Conservation (phyloP, 1,139 yeast species). For the Scheffersomyces segobiensis region DNA sequence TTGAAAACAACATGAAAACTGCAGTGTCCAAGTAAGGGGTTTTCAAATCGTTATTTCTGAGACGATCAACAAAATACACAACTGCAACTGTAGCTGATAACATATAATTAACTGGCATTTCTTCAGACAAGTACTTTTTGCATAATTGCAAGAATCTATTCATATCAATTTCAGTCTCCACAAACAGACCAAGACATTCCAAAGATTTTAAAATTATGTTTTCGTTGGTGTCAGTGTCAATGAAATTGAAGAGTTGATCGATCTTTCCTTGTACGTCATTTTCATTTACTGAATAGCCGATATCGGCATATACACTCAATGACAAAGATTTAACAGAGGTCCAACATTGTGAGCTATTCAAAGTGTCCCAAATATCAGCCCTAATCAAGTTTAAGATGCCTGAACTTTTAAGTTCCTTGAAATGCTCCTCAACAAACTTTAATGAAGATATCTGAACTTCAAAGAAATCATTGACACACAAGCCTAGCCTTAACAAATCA, state of each 20-base stretch:
- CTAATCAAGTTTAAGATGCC: background rate
- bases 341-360: slow-evolving; percentile 31
- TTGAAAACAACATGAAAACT: slow-evolving; percentile 5
- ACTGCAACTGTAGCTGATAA: slow-evolving; percentile 49
- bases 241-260: slow-evolving; percentile 28
- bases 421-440: slow-evolving; percentile 19
- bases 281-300: background rate
- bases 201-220: slow-evolving; percentile 9
- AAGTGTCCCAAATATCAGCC: slow-evolving; percentile 22
- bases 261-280: slow-evolving; percentile 5
- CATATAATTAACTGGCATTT: slow-evolving; percentile 46
- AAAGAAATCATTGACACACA: slow-evolving; percentile 37
- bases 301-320: slow-evolving; percentile 32
- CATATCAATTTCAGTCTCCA: background rate
- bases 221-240: slow-evolving; percentile 13
- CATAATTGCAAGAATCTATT: slow-evolving; percentile 3
- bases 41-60: slow-evolving; percentile 1
- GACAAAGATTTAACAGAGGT: slow-evolving; percentile 44
- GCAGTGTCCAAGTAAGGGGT: background rate
- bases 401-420: slow-evolving; percentile 14
- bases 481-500: slow-evolving; percentile 27
- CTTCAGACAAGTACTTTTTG: slow-evolving; percentile 36
- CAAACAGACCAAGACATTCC: slow-evolving; percentile 10
- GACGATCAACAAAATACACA: slow-evolving; percentile 19
- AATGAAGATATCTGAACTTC: slow-evolving; percentile 53